phyloP scores from a whole-genome alignment of 192 early-diverging fungal species.

The Podila verticillata region DNA sequence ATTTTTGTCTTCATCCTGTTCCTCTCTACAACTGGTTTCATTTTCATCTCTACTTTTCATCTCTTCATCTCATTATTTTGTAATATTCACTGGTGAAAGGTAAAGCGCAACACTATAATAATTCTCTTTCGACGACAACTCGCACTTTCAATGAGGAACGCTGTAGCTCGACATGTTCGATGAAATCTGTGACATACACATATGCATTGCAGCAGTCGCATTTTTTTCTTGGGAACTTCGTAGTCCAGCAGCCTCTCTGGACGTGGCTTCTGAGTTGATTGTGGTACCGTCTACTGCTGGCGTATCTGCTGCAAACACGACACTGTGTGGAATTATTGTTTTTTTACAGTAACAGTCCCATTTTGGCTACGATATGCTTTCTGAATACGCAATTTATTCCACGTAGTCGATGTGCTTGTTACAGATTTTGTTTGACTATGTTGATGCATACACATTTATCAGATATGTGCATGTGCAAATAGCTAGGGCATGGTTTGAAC shows the following conservation, averaged over 20 bases:
- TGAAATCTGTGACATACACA: conserved; percentile 27
- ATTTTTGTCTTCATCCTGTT: conserved; percentile 29
- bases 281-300: conserved; percentile 36
- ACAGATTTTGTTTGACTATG: conserved; percentile 30
- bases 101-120: conserved; percentile 30
- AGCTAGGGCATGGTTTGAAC: conserved; percentile 34
- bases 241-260: conserved; percentile 26
- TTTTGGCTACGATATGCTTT: conserved; percentile 28
- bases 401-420: conserved; percentile 28
- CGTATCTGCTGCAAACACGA: conserved; percentile 26
- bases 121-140: conserved; percentile 32
- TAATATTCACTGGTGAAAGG: conserved; percentile 32
- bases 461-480: conserved; percentile 21
- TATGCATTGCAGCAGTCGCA: conserved; percentile 34
- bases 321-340: conserved; percentile 21
- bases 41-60: conserved; percentile 26
- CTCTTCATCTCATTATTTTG: conserved; percentile 39
- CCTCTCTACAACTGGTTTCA: conserved; percentile 26
- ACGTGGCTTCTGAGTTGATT: conserved; percentile 33
- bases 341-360: conserved; percentile 23
- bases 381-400: conserved; percentile 17
- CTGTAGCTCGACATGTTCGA: conserved; percentile 30
- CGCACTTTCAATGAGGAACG: conserved; percentile 24
- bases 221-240: conserved; percentile 29
- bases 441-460: conserved; percentile 24